phyloP scores from a whole-genome alignment of 2,329 filamentous ascomycete genomes.

The Myotisia sp. region DNA sequence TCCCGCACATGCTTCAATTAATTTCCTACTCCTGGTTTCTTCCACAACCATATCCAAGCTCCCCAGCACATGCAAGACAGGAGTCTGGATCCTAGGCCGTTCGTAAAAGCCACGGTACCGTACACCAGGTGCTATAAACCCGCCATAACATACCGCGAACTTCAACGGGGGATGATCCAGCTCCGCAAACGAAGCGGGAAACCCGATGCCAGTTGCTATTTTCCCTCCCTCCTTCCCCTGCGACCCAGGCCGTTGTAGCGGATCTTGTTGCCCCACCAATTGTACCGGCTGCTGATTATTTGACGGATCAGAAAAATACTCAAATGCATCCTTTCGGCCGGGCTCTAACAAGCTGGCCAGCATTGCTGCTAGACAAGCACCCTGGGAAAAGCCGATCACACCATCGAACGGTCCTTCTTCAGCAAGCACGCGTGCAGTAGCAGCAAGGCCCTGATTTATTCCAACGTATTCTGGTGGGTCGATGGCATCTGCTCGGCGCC shows the following conservation, averaged over 20 bases:
- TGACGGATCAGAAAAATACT: conserved; percentile 20
- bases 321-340: conserved; percentile 35
- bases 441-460: conserved; percentile 52
- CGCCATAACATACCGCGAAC: conserved; percentile 64
- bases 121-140: conserved; percentile 52
- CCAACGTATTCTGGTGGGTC: conserved; percentile 51
- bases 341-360: conserved; percentile 58
- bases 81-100: conserved; percentile 55
- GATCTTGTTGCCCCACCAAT: neutral
- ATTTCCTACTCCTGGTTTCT: conserved; percentile 51
- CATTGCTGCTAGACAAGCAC: conserved; percentile 57
- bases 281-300: conserved; percentile 11
- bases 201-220: conserved; percentile 35
- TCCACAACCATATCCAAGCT: conserved; percentile 79
- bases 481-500: conserved; percentile 49
- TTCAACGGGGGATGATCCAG: conserved; percentile 42
- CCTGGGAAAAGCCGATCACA: conserved; percentile 71
- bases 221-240: conserved; percentile 1
- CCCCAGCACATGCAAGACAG: conserved; percentile 68
- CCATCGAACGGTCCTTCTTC: conserved; percentile 58
- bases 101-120: conserved; percentile 58
- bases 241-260: conserved; percentile 1
- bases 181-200: conserved; percentile 35
- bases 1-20: conserved; percentile 52
- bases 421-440: conserved; percentile 47